A percentile compares a stretch with the other conserved stretches of the same genome.
Conservation (phyloP, 768 basidiomycete species). For the Agrocybe praecox region DNA sequence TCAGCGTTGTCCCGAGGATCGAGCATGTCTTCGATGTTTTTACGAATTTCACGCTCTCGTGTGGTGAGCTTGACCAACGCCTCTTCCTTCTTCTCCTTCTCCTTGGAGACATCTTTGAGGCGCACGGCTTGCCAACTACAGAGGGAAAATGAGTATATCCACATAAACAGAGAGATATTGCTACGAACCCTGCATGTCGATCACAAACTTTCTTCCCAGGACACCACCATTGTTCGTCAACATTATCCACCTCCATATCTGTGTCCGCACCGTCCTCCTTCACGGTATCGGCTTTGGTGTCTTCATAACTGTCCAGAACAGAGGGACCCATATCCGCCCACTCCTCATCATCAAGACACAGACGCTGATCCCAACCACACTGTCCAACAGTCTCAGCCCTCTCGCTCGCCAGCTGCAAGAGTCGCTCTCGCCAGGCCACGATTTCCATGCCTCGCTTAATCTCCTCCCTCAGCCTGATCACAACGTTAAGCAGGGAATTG, state of each 20-base stretch:
- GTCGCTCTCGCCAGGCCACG: conserved; percentile 67
- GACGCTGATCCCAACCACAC: conserved; percentile 89
- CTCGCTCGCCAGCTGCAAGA: conserved; percentile 67
- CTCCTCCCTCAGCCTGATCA: conserved; percentile 63
- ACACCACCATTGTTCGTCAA: conserved; percentile 78
- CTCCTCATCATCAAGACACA: conserved; percentile 83
- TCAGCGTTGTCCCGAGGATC: conserved; percentile 43
- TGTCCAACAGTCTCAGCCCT: conserved; percentile 64
- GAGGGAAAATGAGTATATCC: conserved; percentile 6
- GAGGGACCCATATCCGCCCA: conserved; percentile 69
- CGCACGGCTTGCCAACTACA: conserved; percentile 81
- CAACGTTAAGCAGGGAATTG: conserved; percentile 51
- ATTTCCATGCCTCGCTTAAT: conserved; percentile 72
- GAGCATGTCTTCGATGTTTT: conserved; percentile 73
- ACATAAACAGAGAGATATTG: conserved; percentile 3
- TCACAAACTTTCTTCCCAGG: conserved; percentile 73
- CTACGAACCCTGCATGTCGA: conserved; percentile 71
- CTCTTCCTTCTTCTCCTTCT: conserved; percentile 76
- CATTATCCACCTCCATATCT: conserved; percentile 42
- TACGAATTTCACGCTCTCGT: conserved; percentile 77
- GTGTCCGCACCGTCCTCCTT: conserved; percentile 39
- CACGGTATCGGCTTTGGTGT: conserved; percentile 33
- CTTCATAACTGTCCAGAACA: conserved; percentile 73
- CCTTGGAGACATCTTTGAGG: conserved; percentile 68
- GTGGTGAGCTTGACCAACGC: conserved; percentile 67